Evolutionary conservation across 257 asterid species (phyloP), one percentile per base, ranked within the genome.

Genomic region (Nicotiana otophora): DNA sequence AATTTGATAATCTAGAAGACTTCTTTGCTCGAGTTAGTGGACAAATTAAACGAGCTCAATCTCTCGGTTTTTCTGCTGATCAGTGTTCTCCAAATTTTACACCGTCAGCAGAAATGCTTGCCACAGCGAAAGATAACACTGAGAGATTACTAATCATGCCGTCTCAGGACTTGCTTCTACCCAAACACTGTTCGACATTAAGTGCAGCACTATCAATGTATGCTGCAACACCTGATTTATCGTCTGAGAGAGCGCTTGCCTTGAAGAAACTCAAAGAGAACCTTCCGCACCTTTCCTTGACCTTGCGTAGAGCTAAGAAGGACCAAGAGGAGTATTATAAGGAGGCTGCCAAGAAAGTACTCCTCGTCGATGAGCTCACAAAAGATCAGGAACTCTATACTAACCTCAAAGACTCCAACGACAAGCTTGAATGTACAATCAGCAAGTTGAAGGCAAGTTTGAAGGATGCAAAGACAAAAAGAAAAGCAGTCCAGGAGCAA

Each of bases 31-130:
- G 16, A n/a, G 81, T 76, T 10, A 31, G 33, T 26, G 55, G 39
- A 8, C 81, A 76, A 76, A 48, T 53, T 14, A 76, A 30, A 28
- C 53, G 57, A 31, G 81, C 81, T 14, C 81, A 76, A 53, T 75
- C 63, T 75, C 63, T 51, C 63, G 30, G 64, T 58, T 23, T 11
- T 20, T 20, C 81, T 15, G 42, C 63, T 5, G 30, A 58, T 55
- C 63, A 28, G 10, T 76, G 23, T 53, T 55, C 81, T 48, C 3
- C 63, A 3, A n/a, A 57, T 28, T 42, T 60, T 7, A 6, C 65
- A 5, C 81, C 46, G 1, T 74, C 80, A n/a, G 62, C 36, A 11
- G 64, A 23, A 10, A 20, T 23, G 70, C 70, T 64, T 64, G 36
- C 28, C 2, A 23, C 15, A 26, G 70, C 70, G 0, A 23, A 64